Percentiles rank a stretch among this genome's conserved stretches.
Conservation (phyloP, 148 eudicot genomes). For the Tetragonia tetragonoides region DNA sequence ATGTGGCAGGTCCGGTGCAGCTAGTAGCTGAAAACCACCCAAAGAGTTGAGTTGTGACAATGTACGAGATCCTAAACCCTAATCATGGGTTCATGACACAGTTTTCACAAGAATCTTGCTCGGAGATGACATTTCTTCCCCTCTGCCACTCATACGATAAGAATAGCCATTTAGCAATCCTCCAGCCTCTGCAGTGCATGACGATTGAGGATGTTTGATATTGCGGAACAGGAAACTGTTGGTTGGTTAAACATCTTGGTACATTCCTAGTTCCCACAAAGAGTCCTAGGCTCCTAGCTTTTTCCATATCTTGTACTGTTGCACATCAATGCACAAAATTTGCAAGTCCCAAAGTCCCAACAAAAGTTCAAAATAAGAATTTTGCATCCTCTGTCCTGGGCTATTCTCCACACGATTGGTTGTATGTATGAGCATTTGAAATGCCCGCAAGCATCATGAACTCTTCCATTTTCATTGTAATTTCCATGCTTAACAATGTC, state of each 20-base stretch:
- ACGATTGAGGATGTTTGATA: not conserved
- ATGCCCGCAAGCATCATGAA: not conserved
- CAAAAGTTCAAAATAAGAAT: not conserved
- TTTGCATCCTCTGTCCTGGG: not conserved
- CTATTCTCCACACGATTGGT: not conserved
- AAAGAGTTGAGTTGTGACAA: not conserved
- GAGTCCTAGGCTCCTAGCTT: not conserved
- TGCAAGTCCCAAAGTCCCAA: no score
- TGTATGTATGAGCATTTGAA: not conserved
- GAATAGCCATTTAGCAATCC: not conserved
- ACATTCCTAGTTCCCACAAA: not conserved
- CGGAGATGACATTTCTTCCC: no score
- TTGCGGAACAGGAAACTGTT: not conserved
- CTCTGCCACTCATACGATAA: not conserved
- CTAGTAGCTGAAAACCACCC: not conserved
- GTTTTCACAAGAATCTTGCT: no score
- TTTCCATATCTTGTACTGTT: not conserved
- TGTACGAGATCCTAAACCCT: no score
- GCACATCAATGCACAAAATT: not conserved
- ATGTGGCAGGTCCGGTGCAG: no score
- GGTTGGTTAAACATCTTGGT: not conserved
- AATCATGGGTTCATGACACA: no score
- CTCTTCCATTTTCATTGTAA: not conserved
- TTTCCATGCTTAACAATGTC: not conserved
- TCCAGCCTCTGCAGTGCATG: not conserved